Evolutionary conservation across 2,329 filamentous ascomycete species (phyloP).

Genomic region (Sarocladiaceae sp.): DNA sequence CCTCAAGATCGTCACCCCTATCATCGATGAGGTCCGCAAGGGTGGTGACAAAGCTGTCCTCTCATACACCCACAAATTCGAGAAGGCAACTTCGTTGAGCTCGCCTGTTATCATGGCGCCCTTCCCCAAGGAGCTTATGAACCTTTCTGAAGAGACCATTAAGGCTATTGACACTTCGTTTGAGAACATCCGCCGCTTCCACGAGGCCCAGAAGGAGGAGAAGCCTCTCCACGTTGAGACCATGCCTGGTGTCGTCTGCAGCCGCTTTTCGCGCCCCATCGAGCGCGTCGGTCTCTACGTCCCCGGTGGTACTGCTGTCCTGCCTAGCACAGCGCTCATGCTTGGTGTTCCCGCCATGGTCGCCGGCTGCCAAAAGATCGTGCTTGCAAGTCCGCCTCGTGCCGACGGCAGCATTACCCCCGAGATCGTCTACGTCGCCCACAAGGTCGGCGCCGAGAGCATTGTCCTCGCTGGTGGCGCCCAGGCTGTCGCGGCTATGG

Average conservation of each 20-base stretch:
- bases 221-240: constrained; percentile 85
- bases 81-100: constrained; percentile 87
- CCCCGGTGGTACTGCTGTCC: constrained; percentile 92
- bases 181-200: constrained; percentile 92
- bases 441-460: constrained; percentile 93
- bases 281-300: constrained; percentile 96
- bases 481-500: constrained; percentile 93
- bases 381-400: constrained; percentile 87
- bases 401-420: constrained; percentile 87
- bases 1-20: constrained; percentile 84
- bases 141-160: constrained; percentile 76
- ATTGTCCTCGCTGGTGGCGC: constrained; percentile 95
- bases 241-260: constrained; percentile 95
- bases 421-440: constrained; percentile 94
- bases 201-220: constrained; percentile 83
- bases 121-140: constrained; percentile 82
- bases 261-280: constrained; percentile 86
- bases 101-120: constrained; percentile 88
- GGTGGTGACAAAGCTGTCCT: constrained; percentile 85
- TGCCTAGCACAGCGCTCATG: constrained; percentile 96
- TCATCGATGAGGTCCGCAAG: constrained; percentile 80
- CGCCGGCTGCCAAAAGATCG: constrained; percentile 91
- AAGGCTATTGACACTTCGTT: constrained; percentile 91
- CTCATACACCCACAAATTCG: constrained; percentile 95
- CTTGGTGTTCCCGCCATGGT: constrained; percentile 97